A percentile compares a stretch with the other conserved stretches of the same genome.
Evolutionary conservation across 2,329 filamentous ascomycete genomes (phyloP).

Genomic region (Aspergillus ibericus): DNA sequence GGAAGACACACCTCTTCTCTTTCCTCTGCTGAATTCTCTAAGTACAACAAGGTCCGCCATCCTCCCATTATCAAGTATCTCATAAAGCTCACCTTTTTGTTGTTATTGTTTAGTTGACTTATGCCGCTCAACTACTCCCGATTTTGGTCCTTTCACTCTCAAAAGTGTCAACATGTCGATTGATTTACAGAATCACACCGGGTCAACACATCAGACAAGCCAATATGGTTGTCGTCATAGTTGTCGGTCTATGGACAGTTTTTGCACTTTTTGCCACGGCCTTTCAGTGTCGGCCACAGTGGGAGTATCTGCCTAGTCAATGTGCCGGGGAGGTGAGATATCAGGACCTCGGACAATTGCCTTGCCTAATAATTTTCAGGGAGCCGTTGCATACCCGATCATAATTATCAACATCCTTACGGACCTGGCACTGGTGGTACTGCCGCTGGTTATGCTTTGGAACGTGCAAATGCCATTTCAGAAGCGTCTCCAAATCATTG

Average conservation of each 20-base stretch:
- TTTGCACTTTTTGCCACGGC: constrained; percentile 16
- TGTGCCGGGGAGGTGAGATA: constrained; percentile 4
- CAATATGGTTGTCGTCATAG: not conserved
- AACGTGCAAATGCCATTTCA: constrained; percentile 13
- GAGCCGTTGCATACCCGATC: constrained; percentile 12
- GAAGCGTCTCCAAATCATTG: constrained; percentile 2
- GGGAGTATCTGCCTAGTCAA: not conserved
- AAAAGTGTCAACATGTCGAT: not conserved
- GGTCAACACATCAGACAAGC: not conserved
- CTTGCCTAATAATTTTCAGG: constrained; percentile 9
- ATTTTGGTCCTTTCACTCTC: constrained; percentile 14
- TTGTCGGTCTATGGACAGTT: constrained; percentile 7
- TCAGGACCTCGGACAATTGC: too few species aligned
- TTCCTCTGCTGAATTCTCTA: not conserved
- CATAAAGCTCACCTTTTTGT: not conserved
- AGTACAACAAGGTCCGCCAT: not conserved
- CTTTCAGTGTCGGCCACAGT: constrained; percentile 16
- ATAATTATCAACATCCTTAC: constrained; percentile 10
- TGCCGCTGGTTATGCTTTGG: constrained; percentile 12
- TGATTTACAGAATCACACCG: constrained; percentile 1
- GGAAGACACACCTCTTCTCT: constrained; percentile 11
- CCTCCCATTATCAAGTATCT: not conserved
- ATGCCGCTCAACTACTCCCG: constrained; percentile 13
- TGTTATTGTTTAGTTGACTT: constrained; percentile 6
- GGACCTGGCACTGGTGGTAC: constrained; percentile 6